phyloP scores from a whole-genome alignment of 257 asterid genomes.

The Solanum appendiculatum region DNA sequence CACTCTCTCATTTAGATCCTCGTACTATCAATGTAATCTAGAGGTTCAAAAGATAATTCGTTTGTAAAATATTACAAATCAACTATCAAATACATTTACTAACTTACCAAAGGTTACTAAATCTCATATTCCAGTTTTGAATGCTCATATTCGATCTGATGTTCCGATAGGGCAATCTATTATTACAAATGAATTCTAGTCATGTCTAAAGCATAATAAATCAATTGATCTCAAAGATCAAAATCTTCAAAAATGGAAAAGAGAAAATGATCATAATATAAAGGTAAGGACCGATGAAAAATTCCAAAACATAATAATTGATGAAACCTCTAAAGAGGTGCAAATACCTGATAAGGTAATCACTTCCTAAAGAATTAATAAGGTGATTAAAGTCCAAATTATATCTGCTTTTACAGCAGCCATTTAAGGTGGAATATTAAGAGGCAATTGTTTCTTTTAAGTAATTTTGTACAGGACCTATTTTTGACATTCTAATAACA shows the following conservation, averaged over 20 bases:
- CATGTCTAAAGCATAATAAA: background rate
- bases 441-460: background rate
- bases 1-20: background rate
- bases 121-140: background rate
- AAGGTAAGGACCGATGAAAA: background rate
- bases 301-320: background rate
- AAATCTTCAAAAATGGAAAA: background rate
- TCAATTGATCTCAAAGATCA: background rate
- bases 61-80: background rate
- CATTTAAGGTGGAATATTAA: background rate
- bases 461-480: background rate
- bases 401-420: background rate
- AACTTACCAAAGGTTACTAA: background rate
- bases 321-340: background rate
- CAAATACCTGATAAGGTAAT: background rate
- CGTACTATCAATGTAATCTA: background rate
- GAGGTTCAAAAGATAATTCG: too few species aligned
- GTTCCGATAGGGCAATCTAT: background rate
- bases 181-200: background rate
- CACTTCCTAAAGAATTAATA: background rate
- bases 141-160: background rate
- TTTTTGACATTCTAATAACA: background rate
- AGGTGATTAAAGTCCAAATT: background rate
- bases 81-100: background rate
- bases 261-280: background rate